Percentiles rank a stretch among this genome's conserved stretches.
phyloP scores from a whole-genome alignment of 1,284 basidiomycete species.

The Trichosporon inkin region DNA sequence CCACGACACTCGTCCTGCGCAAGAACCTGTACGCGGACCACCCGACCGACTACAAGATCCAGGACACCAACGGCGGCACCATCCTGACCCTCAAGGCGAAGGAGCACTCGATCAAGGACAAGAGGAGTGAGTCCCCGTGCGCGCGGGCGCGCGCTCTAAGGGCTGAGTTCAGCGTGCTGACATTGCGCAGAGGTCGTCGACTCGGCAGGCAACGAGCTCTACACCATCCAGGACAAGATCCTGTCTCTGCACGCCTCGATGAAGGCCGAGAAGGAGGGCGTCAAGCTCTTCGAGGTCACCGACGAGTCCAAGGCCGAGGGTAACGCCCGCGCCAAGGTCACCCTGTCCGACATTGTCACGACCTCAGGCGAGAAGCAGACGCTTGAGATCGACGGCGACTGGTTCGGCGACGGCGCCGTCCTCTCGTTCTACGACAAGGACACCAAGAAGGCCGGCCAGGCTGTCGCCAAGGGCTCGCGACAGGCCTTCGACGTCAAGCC shows the following conservation, averaged over 20 bases:
- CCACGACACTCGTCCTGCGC: not conserved
- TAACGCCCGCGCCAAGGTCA: not conserved
- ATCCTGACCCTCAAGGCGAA: conserved; percentile 1
- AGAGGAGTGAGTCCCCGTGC: not conserved
- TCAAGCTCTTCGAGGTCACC: conserved; percentile 1
- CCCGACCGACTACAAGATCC: not conserved
- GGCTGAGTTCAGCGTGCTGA: too few species aligned
- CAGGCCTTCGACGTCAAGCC: not conserved
- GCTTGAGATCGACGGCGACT: not conserved
- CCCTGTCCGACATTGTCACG: not conserved
- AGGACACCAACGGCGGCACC: not conserved
- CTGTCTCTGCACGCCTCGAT: not conserved
- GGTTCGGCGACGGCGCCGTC: not conserved
- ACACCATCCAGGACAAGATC: not conserved
- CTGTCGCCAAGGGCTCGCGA: conserved; percentile 8
- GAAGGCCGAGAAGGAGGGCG: not conserved
- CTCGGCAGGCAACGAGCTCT: not conserved
- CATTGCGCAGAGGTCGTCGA: not conserved
- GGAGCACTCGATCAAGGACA: not conserved
- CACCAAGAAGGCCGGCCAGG: conserved; percentile 12
- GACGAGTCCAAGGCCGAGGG: not conserved
- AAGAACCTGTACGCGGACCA: conserved; percentile 4
- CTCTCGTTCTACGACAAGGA: not conserved
- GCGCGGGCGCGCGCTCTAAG: too few species aligned
- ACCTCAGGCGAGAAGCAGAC: not conserved